Conservation (phyloP, 169 alveolate genomes). For the Cyclospora cayetanensis region DNA sequence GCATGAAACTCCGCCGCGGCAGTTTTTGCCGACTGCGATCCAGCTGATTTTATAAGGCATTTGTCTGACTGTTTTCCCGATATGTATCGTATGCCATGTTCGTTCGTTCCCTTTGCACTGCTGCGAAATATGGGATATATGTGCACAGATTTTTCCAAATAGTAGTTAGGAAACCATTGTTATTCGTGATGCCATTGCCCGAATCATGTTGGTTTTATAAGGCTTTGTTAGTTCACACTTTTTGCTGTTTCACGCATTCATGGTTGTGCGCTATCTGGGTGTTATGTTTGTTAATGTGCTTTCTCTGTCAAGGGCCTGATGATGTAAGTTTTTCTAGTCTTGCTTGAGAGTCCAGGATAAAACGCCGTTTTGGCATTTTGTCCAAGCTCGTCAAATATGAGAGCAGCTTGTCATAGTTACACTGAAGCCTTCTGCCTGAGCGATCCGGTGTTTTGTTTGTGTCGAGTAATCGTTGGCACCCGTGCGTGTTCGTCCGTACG, state of each 20-base stretch:
- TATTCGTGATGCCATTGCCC: too few relatives aligned
- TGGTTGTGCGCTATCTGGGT: too few relatives aligned
- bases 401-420: constrained; percentile 55
- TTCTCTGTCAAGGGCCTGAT: neutral
- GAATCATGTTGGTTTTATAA: neutral
- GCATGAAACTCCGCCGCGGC: constrained; percentile 24
- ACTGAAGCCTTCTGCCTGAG: constrained; percentile 7
- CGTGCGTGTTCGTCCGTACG: neutral
- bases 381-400: neutral
- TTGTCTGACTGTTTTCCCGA: neutral
- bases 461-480: neutral
- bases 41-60: constrained; percentile 16
- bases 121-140: too few relatives aligned
- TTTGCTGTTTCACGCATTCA: too few relatives aligned
- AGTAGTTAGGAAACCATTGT: neutral
- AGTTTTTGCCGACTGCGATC: neutral
- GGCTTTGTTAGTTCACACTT: neutral
- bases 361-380: constrained; percentile 33
- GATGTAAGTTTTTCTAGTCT: neutral
- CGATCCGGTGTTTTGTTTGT: neutral
- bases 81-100: too few relatives aligned
- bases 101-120: too few relatives aligned
- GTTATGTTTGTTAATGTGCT: neutral
- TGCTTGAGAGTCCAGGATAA: neutral
- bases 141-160: too few relatives aligned